Base-by-base conservation (phyloP, 805 yeast genomes). In the Sungouiella blattae region DNA sequence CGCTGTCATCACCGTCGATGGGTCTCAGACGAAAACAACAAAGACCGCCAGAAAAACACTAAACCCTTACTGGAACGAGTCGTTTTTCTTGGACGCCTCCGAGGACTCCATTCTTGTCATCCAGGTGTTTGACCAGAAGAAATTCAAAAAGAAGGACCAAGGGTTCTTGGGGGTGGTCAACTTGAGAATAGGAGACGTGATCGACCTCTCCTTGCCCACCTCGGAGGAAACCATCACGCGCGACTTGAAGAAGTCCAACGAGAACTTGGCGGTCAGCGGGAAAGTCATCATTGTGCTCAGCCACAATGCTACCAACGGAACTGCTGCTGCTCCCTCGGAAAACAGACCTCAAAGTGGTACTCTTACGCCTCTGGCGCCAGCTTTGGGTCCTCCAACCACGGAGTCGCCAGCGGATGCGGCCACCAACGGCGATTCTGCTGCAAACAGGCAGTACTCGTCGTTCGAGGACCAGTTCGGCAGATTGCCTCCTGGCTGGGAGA, bases 401-500 rank as follows among this genome's bases (percentile, higher is more conserved):
- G 32, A 35, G 11, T 29, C 42, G 3, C 33, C 50, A 14, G 35
- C 50, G 8, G 36, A 39, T 11, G 40, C 54, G n/a, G 24, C 48
- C 1, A 32, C 36, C 18, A 28, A 44, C 22, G 40, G 50, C 20
- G 33, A 36, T n/a, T n/a, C n/a, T n/a, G n/a, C n/a, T n/a, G 28
- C 49, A 2, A 62, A 64, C 47, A 77, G 88, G 53, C 94, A 83
- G 54, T 83, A 81, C 51, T 85, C 95, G 4, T 87, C 98, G 2
- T 93, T 93, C 59, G 98, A 93, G 64, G 99, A 93, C 64, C 98
- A 91, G 60, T 78, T 80, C 52, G 99, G 99, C 28, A 75, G 96
- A 56, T 72, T 93, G 48, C 99, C 98, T 3, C 87, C 96, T 5
- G 99, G 99, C 4, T 93, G 98, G 98, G 99, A 93, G 63, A 80